These are phyloP conservation scores for Cicer bijugum DNA, from an alignment of 306 rosid genomes.

Conservation along the genomic window DNA sequence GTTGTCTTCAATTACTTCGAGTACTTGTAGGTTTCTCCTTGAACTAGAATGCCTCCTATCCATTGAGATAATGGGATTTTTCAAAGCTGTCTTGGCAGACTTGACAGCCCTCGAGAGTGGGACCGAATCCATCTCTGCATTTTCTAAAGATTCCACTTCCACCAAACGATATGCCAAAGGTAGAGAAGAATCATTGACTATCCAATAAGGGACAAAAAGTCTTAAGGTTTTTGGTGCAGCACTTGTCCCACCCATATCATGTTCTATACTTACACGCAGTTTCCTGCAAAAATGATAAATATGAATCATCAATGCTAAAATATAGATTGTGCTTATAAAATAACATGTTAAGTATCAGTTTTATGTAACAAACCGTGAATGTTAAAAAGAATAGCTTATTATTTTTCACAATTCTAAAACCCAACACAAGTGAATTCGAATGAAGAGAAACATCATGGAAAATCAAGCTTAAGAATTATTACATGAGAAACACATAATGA, in stretches of 20 bases:
- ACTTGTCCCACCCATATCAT: conserved; percentile 90
- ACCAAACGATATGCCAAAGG: conserved; percentile 86
- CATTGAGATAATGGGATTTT: conserved; percentile 71
- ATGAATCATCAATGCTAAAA: conserved; percentile 35
- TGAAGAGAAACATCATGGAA: conserved; percentile 11
- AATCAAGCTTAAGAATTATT: not conserved
- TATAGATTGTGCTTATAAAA: not conserved
- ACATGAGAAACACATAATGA: not conserved
- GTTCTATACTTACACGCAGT: conserved; percentile 89
- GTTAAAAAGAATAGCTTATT: conserved; percentile 9
- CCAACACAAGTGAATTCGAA: conserved; percentile 2
- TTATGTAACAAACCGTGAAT: not conserved
- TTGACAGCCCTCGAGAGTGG: conserved; percentile 68
- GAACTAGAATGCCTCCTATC: conserved; percentile 68
- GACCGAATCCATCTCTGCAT: conserved; percentile 65
- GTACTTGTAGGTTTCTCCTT: conserved; percentile 74
- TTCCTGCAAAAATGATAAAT: conserved; percentile 62
- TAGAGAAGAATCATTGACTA: conserved; percentile 77
- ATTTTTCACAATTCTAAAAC: conserved; percentile 17
- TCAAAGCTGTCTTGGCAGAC: conserved; percentile 78
- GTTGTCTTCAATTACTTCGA: conserved; percentile 84
- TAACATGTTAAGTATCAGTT: not conserved
- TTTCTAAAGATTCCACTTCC: conserved; percentile 85
- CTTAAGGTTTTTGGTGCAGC: conserved; percentile 86
- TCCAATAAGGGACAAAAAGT: conserved; percentile 95